Evolutionary conservation across 148 eudicot genomes (phyloP), one percentile per base, ranked within the genome.

Genomic region (Chenopodium quinoa): DNA sequence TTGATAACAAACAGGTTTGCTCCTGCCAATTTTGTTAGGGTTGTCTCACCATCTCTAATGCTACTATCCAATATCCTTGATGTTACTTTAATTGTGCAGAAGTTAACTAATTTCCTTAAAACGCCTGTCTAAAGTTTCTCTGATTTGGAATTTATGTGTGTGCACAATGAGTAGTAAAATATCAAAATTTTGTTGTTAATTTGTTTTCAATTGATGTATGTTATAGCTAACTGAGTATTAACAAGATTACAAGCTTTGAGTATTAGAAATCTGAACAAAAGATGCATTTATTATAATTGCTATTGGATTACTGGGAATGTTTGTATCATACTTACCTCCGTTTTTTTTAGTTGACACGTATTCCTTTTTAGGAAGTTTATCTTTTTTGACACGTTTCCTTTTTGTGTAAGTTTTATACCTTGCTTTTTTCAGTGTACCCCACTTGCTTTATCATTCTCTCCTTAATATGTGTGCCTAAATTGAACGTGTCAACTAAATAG

Each of bases 1-100:
- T 91, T 64, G 93, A 91, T 67, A 93, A 92, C 83, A 90, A 91
- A 78, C 95, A 90, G 98, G 99, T 96, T 78, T 29, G 90, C 86
- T 70, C 50, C 65, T 70, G 54, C 20, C 44, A 32, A 19, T 7
- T 32, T 12, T 12, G 11, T 27, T 70, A 7, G 6, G 29, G 20
- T 50, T 78, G 64, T 1, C 73, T 66, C 58, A 14, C 63, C 46
- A 37, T n/a, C 23, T 60, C 40, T 80, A 31, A n/a, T 17, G 19
- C 47, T 79, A 19, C 9, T 32, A 44, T 4, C 2, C 14, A 34
- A n/a, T 32, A 29, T 58, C 75, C 58, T 52, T 71, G 47, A 8
- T 71, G 44, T 58, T 34, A 22, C 54, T 60, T 37, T 68, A 23
- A 62, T 31, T 44, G 11, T 27, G 58, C 32, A 16, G 46, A 46